Conservation (phyloP, 345 rosid species). For the Toxicodendron radicans region DNA sequence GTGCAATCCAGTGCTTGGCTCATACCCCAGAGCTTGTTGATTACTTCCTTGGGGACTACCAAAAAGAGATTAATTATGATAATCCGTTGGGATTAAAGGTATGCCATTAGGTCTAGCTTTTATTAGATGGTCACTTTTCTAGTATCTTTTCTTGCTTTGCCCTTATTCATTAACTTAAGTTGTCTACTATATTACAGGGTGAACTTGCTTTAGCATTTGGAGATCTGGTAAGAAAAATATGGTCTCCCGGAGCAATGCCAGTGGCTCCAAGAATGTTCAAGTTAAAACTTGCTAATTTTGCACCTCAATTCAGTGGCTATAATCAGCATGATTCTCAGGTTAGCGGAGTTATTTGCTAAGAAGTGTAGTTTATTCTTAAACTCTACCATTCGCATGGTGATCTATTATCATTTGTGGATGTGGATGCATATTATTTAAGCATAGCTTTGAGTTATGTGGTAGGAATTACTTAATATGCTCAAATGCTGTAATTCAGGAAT, state of each 20-base stretch:
- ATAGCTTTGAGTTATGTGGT: neutral
- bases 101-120: constrained; percentile 1
- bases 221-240: constrained; percentile 58
- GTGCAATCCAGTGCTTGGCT: constrained; percentile 67
- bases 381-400: neutral
- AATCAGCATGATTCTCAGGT: constrained; percentile 83
- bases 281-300: constrained; percentile 60
- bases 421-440: neutral
- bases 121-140: constrained; percentile 1
- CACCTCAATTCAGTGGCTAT: constrained; percentile 71
- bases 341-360: constrained; percentile 23
- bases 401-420: neutral
- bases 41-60: constrained; percentile 66
- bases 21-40: constrained; percentile 72
- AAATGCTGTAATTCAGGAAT: constrained; percentile 42
- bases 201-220: constrained; percentile 73
- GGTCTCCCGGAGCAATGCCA: constrained; percentile 61
- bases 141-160: neutral
- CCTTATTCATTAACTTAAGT: neutral
- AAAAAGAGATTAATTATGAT: constrained; percentile 51
- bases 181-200: constrained; percentile 40
- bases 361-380: neutral
- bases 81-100: constrained; percentile 73
- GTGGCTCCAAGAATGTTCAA: constrained; percentile 64
- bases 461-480: constrained; percentile 9